phyloP scores from a whole-genome alignment of 2,329 filamentous ascomycete species.

The Colletotrichum sp. region DNA sequence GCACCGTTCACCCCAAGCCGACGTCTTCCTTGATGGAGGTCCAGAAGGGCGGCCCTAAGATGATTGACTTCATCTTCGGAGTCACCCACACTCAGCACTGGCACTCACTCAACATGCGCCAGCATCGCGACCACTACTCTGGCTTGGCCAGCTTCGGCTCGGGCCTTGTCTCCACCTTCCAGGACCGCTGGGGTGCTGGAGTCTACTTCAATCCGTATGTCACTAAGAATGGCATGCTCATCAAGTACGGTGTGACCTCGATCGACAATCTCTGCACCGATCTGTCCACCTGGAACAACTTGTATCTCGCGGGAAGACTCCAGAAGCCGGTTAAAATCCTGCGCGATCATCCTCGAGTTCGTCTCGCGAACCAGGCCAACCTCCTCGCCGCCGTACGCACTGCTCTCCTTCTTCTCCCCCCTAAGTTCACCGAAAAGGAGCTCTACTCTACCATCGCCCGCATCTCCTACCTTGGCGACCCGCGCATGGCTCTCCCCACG shows the following conservation, averaged over 20 bases:
- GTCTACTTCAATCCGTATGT: conserved; percentile 98
- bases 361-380: conserved; percentile 95
- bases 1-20: conserved; percentile 79
- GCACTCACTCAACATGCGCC: conserved; percentile 89
- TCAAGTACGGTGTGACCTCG: conserved; percentile 98
- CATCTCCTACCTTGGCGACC: conserved; percentile 93
- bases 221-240: conserved; percentile 90
- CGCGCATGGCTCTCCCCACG: conserved; percentile 89
- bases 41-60: conserved; percentile 88
- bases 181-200: conserved; percentile 88
- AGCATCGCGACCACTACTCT: conserved; percentile 94
- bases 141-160: conserved; percentile 83
- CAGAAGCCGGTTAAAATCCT: conserved; percentile 99
- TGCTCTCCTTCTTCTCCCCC: conserved; percentile 83
- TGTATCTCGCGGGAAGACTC: conserved; percentile 94
- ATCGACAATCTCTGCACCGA: conserved; percentile 88
- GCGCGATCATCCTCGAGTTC: conserved; percentile 88
- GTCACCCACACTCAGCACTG: conserved; percentile 95
- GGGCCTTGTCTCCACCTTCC: conserved; percentile 81
- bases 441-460: conserved; percentile 91
- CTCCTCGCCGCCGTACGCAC: conserved; percentile 90
- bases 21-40: conserved; percentile 82
- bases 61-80: conserved; percentile 98
- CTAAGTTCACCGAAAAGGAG: conserved; percentile 83
- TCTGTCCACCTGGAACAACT: conserved; percentile 87